Percentiles rank a stretch among this genome's conserved stretches.
Conservation (phyloP, 225 moss, liverwort and hornwort species). For the Thuidium tamariscinum region DNA sequence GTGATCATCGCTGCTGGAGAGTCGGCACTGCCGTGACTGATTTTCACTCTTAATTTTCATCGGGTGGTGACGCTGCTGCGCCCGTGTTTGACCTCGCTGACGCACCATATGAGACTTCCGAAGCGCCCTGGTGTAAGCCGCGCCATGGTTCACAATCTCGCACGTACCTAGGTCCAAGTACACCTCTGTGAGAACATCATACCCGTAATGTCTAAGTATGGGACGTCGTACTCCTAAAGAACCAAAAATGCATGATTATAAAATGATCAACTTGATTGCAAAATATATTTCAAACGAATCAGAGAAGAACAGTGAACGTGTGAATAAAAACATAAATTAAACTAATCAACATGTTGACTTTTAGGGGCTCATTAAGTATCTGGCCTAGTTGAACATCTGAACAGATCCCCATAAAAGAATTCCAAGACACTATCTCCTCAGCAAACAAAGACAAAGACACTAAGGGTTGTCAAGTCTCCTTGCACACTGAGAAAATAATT, state of each 20-base stretch:
- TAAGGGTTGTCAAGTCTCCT: neutral
- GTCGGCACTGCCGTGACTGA: neutral
- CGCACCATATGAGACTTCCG: slow-evolving; percentile 18
- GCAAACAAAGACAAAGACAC: neutral
- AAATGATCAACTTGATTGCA: neutral
- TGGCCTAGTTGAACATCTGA: neutral
- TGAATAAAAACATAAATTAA: neutral
- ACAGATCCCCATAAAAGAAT: neutral
- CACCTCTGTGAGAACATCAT: neutral
- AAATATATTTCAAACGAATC: neutral
- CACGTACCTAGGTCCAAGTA: neutral
- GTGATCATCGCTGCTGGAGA: neutral
- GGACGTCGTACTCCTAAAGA: neutral
- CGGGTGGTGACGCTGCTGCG: neutral
- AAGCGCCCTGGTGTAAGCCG: slow-evolving; percentile 21
- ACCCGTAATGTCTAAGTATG: too few relatives aligned
- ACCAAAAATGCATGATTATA: neutral
- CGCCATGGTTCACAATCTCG: neutral
- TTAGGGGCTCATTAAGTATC: neutral
- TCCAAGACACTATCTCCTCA: neutral
- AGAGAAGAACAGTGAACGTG: neutral
- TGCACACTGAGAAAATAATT: neutral
- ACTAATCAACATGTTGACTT: neutral
- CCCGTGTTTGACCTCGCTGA: neutral
- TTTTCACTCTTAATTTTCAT: neutral